Evolutionary conservation across 2,329 filamentous ascomycete species (phyloP).

Genomic region (Phaeosphaeria sp.): DNA sequence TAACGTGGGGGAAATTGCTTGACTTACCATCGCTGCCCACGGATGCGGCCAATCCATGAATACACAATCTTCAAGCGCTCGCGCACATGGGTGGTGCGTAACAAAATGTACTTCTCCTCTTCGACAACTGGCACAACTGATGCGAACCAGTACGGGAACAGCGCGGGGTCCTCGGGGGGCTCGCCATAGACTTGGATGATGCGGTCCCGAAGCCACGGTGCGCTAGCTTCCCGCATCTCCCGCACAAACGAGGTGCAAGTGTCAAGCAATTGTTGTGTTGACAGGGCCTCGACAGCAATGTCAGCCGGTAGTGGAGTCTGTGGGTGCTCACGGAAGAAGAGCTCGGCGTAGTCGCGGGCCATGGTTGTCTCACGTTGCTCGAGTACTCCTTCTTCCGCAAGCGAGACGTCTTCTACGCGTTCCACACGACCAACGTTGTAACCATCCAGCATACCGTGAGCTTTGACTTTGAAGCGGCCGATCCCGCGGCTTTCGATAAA

Average conservation of each 20-base stretch:
- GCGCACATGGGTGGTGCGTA: slow-evolving; percentile 76
- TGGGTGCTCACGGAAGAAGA: slow-evolving; percentile 44
- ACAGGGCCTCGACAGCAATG: slow-evolving; percentile 61
- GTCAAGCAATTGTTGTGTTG: slow-evolving; percentile 74
- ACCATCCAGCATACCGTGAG: slow-evolving; percentile 71
- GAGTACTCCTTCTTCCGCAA: slow-evolving; percentile 78
- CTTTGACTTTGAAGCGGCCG: slow-evolving; percentile 75
- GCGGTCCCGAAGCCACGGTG: slow-evolving; percentile 75
- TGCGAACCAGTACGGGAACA: slow-evolving; percentile 91
- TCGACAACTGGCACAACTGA: slow-evolving; percentile 80
- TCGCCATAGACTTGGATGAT: slow-evolving; percentile 78
- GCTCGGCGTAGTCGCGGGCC: slow-evolving; percentile 43
- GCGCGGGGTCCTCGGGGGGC: slow-evolving; percentile 74
- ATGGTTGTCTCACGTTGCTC: slow-evolving; percentile 71
- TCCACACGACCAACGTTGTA: slow-evolving; percentile 80
- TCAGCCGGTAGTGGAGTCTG: slow-evolving; percentile 27
- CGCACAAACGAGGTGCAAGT: slow-evolving; percentile 71
- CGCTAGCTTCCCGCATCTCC: slow-evolving; percentile 71
- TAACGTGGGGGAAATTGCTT: neutral
- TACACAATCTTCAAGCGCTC: slow-evolving; percentile 84
- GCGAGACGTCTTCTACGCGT: slow-evolving; percentile 78
- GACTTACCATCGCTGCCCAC: slow-evolving; percentile 73
- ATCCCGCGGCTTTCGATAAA: slow-evolving; percentile 79
- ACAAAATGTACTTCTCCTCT: slow-evolving; percentile 77
- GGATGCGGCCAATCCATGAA: slow-evolving; percentile 76